Evolutionary conservation across 768 basidiomycete species (phyloP), one percentile per base, ranked within the genome.

Genomic region (Exsudoporus frostii): DNA sequence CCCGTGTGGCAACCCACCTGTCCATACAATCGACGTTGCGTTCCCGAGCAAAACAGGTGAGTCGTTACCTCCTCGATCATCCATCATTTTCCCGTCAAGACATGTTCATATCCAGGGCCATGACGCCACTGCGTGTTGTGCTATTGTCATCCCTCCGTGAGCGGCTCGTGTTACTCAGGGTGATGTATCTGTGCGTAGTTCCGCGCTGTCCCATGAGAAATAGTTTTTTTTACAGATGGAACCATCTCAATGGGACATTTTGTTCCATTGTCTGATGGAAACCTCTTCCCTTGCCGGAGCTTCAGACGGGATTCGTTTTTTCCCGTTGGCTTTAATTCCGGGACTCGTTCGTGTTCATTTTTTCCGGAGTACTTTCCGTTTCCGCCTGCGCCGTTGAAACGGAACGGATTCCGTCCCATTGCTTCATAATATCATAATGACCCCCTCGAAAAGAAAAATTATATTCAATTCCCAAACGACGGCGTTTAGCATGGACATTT

Each of bases 91-190:
- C 45, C 45, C 22, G 45, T 57, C n/a, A 30, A 48, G 42, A 48
- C 45, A 22, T 5, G 42, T 52, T 39, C n/a, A n/a, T 40, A 5
- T 37, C 45, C 51, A 55, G 63, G 51, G 60, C 37, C 59, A 55
- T 55, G 52, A 62, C 55, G 65, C 65, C 57, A 55, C 65, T 57
- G 57, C 59, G 34, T 65, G 62, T 61, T 64, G 32, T 51, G 24
- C 32, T 55, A 19, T 45, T 46, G 46, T 45, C 53, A 48, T 55
- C 30, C n/a, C 40, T 40, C 45, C 43, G 42, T 32, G 42, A 7
- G 48, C 42, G n/a, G n/a, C n/a, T n/a, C 51, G 47, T 55, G 48
- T 48, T n/a, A 30, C 42, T 62, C 65, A 67, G 65, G 64, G 64
- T 55, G 48, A 48, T 50, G 51, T 41, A 39, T 47, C 41, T 45